phyloP scores from a whole-genome alignment of 805 yeast species.

The Clavispora phyllophila region DNA sequence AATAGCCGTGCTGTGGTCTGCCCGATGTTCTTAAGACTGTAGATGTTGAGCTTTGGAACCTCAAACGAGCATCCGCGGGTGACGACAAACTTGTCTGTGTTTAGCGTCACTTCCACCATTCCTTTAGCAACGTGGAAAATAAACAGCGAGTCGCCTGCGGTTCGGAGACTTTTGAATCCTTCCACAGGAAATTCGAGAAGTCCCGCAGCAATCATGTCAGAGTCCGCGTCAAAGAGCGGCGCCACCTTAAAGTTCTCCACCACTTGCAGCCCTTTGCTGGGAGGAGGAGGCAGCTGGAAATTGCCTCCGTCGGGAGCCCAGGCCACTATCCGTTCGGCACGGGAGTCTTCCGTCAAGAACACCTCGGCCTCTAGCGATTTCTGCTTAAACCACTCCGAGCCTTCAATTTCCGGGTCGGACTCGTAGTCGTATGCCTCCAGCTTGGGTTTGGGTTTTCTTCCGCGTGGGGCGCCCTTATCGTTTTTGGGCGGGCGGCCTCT shows the following conservation, averaged over 20 bases:
- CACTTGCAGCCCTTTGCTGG: slow-evolving; percentile 30
- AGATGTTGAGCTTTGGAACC: slow-evolving; percentile 72
- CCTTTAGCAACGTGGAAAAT: slow-evolving; percentile 76
- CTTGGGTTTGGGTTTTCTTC: slow-evolving; percentile 12
- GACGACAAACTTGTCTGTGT: slow-evolving; percentile 54
- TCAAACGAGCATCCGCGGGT: slow-evolving; percentile 74
- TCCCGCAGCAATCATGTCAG: slow-evolving; percentile 69
- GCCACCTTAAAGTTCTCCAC: slow-evolving; percentile 54
- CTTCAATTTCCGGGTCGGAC: slow-evolving; percentile 38
- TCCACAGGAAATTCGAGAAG: slow-evolving; percentile 59
- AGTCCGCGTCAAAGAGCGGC: slow-evolving; percentile 57
- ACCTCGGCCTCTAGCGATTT: slow-evolving; percentile 44
- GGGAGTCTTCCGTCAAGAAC: slow-evolving; percentile 33
- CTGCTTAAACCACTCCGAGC: slow-evolving; percentile 49
- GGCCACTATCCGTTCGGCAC: slow-evolving; percentile 47
- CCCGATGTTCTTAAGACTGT: slow-evolving; percentile 63
- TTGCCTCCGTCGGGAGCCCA: slow-evolving; percentile 58
- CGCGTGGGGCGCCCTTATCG: slow-evolving; percentile 8
- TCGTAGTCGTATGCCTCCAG: slow-evolving; percentile 23
- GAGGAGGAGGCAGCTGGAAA: slow-evolving; percentile 32
- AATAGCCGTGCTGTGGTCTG: slow-evolving; percentile 55
- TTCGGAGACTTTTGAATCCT: slow-evolving; percentile 54
- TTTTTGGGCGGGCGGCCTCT: slow-evolving; percentile 1
- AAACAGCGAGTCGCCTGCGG: slow-evolving; percentile 63
- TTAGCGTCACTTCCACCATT: slow-evolving; percentile 58